Base-by-base conservation (phyloP, 179 eudicot genomes). In the Camellia oleifera region DNA sequence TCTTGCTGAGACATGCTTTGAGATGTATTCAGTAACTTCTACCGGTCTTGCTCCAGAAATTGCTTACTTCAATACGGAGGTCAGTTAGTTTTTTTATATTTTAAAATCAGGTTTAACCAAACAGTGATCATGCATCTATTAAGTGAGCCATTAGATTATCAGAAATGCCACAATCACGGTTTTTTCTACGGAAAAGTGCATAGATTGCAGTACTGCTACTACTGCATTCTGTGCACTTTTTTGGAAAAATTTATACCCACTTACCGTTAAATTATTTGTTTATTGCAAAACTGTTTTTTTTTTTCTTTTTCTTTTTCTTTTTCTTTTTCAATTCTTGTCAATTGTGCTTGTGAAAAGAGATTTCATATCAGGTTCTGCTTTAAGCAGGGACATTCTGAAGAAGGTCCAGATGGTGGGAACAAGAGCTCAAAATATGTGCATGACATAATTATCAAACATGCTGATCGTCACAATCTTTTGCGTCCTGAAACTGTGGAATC, bases 401-500 rank as follows among this genome's bases (percentile, higher is more conserved):
- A 84, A 69, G 94, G 93, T 68, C 88, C 80, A 81, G 93, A 88
- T 83, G 99, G 99, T 82, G 99, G 99, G 61, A 95, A 94, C 87
- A 95, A 94, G 88, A 87, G 85, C 69, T 92, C 97, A 11, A 83
- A 91, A 80, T 95, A 89, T 86, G 77, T 84, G 17, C 84, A 89
- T 73, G 99, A 95, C 88, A 95, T 95, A 76, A 67, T 91, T 46
- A 94, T 95, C 85, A 94, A 91, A 84, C 94, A 85, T 64, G 92
- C 92, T 77, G 99, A 95, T 77, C 95, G 92, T 65, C 99, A 95
- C 91, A 95, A 94, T 84, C 99, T 95, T 78, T 83, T 95, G 86
- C 99, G 98, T 50, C 98, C 98, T 74, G 98, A 95, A 87, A 94
- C 97, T 66, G 97, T 95, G 73, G 99, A 95, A 87, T 95, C 99